phyloP scores from a whole-genome alignment of 192 early-diverging fungal genomes.

The Coemansia sp. region DNA sequence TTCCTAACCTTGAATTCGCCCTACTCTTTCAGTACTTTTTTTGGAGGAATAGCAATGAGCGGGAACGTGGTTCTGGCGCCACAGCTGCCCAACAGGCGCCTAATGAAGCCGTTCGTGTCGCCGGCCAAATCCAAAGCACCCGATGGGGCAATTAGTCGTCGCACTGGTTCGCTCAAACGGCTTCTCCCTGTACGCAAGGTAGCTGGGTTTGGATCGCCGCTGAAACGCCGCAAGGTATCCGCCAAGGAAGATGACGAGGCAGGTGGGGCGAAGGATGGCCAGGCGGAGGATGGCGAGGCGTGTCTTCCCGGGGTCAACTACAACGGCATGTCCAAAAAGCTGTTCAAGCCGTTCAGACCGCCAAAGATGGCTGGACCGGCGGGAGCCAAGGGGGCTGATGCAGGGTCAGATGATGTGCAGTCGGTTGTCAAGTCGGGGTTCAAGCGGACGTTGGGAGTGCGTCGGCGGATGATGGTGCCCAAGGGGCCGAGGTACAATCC shows the following conservation, averaged over 20 bases:
- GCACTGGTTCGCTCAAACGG: constrained; percentile 20
- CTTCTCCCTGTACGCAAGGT: constrained; percentile 31
- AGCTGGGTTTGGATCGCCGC: background rate
- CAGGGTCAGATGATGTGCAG: constrained; percentile 1
- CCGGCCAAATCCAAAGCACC: constrained; percentile 14
- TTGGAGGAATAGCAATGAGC: constrained; percentile 1
- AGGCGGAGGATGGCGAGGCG: constrained; percentile 5
- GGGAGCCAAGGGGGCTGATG: constrained; percentile 1
- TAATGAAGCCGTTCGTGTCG: constrained; percentile 45
- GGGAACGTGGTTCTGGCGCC: constrained; percentile 18
- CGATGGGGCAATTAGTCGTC: background rate
- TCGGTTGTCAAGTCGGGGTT: background rate
- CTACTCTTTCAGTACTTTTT: too few species aligned
- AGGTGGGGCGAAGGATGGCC: background rate
- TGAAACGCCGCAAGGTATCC: constrained; percentile 12
- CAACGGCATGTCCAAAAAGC: constrained; percentile 41
- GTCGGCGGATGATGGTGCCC: constrained; percentile 43
- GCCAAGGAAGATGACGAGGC: constrained; percentile 1
- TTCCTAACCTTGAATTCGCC: too few species aligned
- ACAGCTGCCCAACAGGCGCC: constrained; percentile 25
- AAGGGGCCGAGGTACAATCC: constrained; percentile 75
- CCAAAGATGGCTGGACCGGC: constrained; percentile 10
- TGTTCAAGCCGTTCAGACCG: constrained; percentile 48
- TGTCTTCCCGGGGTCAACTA: constrained; percentile 45
- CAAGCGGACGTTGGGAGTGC: constrained; percentile 52